Conservation (phyloP, 139 green algal species). For the Micractinium sp. region DNA sequence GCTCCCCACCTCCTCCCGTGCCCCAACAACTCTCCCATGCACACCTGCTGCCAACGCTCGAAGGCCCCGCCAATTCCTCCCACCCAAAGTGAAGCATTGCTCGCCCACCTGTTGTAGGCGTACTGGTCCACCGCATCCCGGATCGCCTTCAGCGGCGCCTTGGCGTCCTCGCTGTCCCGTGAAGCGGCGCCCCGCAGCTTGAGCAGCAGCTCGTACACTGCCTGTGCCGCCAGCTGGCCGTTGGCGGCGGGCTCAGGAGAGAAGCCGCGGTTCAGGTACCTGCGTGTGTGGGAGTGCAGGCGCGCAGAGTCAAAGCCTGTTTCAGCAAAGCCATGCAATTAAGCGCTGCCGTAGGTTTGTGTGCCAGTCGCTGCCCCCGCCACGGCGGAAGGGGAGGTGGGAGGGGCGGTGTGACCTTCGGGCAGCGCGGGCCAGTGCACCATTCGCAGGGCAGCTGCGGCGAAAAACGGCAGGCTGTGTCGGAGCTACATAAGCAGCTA, state of each 20-base stretch:
- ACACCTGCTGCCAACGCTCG: too few relatives aligned
- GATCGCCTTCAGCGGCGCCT: slow-evolving; percentile 43
- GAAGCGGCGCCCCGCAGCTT: background rate
- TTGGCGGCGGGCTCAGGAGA: background rate
- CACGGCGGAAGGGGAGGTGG: too few relatives aligned
- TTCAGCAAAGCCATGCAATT: too few relatives aligned
- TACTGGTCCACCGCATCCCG: slow-evolving; percentile 32
- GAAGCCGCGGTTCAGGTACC: background rate
- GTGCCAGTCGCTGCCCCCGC: too few relatives aligned
- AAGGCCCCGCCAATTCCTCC: too few relatives aligned
- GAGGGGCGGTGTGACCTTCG: background rate
- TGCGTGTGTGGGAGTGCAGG: background rate
- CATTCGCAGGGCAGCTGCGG: too few relatives aligned
- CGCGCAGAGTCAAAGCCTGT: too few relatives aligned
- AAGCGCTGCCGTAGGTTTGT: too few relatives aligned
- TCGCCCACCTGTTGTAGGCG: slow-evolving; percentile 10
- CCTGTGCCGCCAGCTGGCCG: background rate
- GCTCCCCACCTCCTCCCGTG: too few relatives aligned
- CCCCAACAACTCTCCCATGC: too few relatives aligned
- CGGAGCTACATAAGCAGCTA: background rate
- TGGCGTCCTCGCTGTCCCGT: slow-evolving; percentile 24
- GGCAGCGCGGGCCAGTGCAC: background rate
- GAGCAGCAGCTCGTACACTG: slow-evolving; percentile 24
- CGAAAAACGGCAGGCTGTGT: too few relatives aligned
- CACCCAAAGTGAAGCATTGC: background rate